Percentiles rank a stretch among this genome's conserved stretches.
Evolutionary conservation across 2,329 filamentous ascomycete genomes (phyloP).

Genomic region (Monilinia fructicola): DNA sequence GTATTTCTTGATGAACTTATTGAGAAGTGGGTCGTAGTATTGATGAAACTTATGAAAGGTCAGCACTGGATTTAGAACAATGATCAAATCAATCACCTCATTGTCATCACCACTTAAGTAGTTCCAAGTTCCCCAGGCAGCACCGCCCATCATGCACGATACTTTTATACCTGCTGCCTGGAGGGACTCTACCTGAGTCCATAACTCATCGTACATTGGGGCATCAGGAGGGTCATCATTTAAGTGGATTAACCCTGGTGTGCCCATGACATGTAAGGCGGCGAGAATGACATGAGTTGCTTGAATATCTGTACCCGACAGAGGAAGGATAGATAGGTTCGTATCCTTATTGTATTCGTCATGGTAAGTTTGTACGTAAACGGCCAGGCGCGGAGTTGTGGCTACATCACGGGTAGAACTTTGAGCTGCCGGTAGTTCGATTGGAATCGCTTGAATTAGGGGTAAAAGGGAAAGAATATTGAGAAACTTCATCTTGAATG

Average conservation of each 20-base stretch:
- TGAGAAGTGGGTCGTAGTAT: slow-evolving; percentile 26
- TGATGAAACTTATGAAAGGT: slow-evolving; percentile 28
- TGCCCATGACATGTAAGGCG: slow-evolving; percentile 15
- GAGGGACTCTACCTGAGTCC: slow-evolving; percentile 23
- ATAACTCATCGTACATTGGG: slow-evolving; percentile 26
- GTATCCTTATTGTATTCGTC: not conserved
- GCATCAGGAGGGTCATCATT: slow-evolving; percentile 25
- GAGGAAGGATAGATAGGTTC: slow-evolving; percentile 23
- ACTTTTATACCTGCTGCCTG: slow-evolving; percentile 26
- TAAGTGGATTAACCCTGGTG: slow-evolving; percentile 21
- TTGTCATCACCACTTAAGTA: slow-evolving; percentile 43
- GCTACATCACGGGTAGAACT: not conserved
- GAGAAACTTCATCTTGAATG: slow-evolving; percentile 17
- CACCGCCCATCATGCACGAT: slow-evolving; percentile 28
- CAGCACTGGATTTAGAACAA: not conserved
- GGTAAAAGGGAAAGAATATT: slow-evolving; percentile 13
- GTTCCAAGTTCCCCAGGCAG: slow-evolving; percentile 34
- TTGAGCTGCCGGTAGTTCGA: not conserved
- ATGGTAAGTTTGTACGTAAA: slow-evolving; percentile 24
- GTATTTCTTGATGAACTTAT: slow-evolving; percentile 60
- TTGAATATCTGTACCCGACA: slow-evolving; percentile 9
- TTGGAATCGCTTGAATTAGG: slow-evolving; percentile 21
- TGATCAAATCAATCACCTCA: slow-evolving; percentile 3
- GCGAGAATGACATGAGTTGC: slow-evolving; percentile 24
- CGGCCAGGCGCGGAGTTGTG: slow-evolving; percentile 17